Evolutionary conservation across 2,329 filamentous ascomycete species (phyloP).

Genomic region (Cytospora piceae): DNA sequence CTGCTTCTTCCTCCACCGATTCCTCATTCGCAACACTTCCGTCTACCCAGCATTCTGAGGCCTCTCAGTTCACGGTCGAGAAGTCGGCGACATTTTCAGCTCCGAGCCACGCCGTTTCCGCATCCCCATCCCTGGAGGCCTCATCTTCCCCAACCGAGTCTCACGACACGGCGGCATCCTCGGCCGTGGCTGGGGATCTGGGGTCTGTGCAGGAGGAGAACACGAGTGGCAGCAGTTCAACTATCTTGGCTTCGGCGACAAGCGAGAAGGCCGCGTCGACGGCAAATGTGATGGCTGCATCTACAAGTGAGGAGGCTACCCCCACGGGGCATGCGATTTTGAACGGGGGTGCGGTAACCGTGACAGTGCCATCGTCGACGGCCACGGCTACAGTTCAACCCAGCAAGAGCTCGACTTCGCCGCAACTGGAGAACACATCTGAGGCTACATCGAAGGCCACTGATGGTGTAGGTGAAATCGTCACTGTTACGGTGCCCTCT

Average conservation of each 20-base stretch:
- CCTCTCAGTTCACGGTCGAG: neutral
- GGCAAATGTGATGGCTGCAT: neutral
- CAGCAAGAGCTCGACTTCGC: neutral
- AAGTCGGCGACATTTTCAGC: neutral
- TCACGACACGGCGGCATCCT: slow-evolving; percentile 38
- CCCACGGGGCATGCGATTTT: neutral
- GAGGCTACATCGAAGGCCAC: neutral
- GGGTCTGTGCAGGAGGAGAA: slow-evolving; percentile 35
- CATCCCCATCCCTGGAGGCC: neutral
- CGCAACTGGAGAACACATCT: neutral
- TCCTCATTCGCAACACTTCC: too few species aligned
- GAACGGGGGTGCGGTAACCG: slow-evolving; percentile 7
- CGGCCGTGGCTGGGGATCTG: slow-evolving; percentile 48
- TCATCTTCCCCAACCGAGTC: neutral
- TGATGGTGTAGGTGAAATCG: neutral
- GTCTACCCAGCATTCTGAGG: slow-evolving; percentile 10
- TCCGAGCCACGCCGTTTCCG: neutral
- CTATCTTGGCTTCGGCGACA: slow-evolving; percentile 3
- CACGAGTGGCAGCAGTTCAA: neutral
- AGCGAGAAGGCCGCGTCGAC: neutral
- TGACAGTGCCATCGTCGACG: slow-evolving; percentile 16
- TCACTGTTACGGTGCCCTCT: neutral
- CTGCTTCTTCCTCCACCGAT: too few species aligned
- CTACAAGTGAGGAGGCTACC: slow-evolving; percentile 5
- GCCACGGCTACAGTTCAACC: slow-evolving; percentile 3